Conservation (phyloP, 192 early-diverging fungal genomes). For the Coemansia sp. region DNA sequence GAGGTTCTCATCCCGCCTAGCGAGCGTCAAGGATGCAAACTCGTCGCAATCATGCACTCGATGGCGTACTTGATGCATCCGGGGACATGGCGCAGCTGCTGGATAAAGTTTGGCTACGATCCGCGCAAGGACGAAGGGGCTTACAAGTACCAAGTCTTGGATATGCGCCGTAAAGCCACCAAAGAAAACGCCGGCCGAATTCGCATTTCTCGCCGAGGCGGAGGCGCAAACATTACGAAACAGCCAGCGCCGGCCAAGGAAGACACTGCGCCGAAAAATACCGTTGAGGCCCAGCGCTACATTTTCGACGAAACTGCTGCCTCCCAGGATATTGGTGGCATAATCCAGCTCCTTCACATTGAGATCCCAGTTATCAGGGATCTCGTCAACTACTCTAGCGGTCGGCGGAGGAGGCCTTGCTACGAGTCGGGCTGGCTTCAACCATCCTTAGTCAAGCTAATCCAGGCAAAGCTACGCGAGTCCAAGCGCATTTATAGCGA, state of each 20-base stretch:
- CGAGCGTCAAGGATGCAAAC: slow-evolving; percentile 18
- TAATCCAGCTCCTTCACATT: slow-evolving; percentile 39
- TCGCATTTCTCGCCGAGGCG: slow-evolving; percentile 7
- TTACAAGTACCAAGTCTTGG: slow-evolving; percentile 51
- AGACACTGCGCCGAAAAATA: not conserved
- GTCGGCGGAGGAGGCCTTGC: slow-evolving; percentile 26
- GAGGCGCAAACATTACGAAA: not conserved
- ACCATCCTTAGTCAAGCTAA: slow-evolving; percentile 18
- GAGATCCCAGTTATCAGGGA: slow-evolving; percentile 24
- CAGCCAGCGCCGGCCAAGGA: not conserved
- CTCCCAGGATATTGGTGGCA: slow-evolving; percentile 27
- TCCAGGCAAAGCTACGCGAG: slow-evolving; percentile 24
- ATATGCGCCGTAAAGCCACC: slow-evolving; percentile 21
- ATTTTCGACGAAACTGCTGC: slow-evolving; percentile 30
- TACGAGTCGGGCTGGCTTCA: slow-evolving; percentile 50
- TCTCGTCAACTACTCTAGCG: slow-evolving; percentile 35
- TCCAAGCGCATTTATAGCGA: slow-evolving; percentile 17
- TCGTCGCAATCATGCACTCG: slow-evolving; percentile 23
- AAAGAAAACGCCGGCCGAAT: not conserved
- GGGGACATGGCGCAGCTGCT: slow-evolving; percentile 54
- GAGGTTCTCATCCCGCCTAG: slow-evolving; percentile 24
- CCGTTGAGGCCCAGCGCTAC: slow-evolving; percentile 14
- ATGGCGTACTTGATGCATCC: slow-evolving; percentile 42
- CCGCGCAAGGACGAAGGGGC: slow-evolving; percentile 42
- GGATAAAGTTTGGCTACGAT: slow-evolving; percentile 55